Base-by-base conservation (phyloP, 495 filamentous ascomycete species). In the Penicillium odoratum region DNA sequence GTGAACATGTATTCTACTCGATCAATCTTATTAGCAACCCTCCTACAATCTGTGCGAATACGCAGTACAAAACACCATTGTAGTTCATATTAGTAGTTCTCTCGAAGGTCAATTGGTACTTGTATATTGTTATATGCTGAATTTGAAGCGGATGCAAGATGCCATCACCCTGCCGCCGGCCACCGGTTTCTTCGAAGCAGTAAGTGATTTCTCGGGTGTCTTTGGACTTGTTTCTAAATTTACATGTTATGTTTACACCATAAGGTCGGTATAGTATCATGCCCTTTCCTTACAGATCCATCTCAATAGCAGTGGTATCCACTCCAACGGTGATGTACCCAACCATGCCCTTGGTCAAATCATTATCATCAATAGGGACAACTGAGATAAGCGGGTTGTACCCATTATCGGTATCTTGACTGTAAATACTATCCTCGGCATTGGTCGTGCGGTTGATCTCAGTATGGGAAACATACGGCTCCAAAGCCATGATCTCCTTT, bases 391-490 rank as follows among this genome's bases (percentile, higher is more conserved):
- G 62, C 0, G 82, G 81, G 59, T 81, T 81, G 52, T 70, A 76
- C 0, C 61, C 65, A 42, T 65, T 69, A 6, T 69, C 74, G 15
- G 74, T 73, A 48, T 73, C 68, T 29, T 71, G 16, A 7, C 64
- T 29, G 21, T 72, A 66, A 49, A 79, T 61, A 29, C 63, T 61
- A 66, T 85, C 83, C 33, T 74, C 67, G 6, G 67, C 64, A 67
- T 86, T 86, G 3, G 60, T 64, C 9, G 71, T 77, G n/a, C 81
- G 53, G 26, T 59, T 54, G 30, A 64, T 62, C 55, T 76, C 58
- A 10, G 62, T 78, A 68, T 86, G 85, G 36, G 64, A 77, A 60
- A 56, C 76, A 62, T 88, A 86, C 4, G 84, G 84, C 36, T 71
- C 55, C 6, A 72, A 58, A 13, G 69, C 68, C 65, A 83, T 78